Percentiles rank a stretch among this genome's conserved stretches.
These are phyloP conservation scores for Mycena galericulata DNA, from an alignment of 768 basidiomycete genomes.

Conservation along the genomic window DNA sequence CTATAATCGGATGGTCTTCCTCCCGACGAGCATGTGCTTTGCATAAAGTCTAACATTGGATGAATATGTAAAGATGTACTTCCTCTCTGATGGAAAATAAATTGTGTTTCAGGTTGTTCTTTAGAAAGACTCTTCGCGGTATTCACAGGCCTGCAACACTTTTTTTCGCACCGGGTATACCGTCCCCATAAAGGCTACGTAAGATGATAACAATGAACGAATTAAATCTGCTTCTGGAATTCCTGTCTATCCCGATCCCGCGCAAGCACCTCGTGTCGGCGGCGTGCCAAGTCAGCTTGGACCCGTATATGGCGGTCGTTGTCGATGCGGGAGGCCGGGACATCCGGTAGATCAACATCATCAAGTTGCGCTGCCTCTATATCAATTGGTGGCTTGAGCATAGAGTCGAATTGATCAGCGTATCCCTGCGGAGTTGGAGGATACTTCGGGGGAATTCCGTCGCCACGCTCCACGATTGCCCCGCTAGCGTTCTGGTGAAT, in stretches of 20 bases:
- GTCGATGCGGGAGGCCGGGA: background rate
- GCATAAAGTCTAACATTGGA: no score
- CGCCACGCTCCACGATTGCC: background rate
- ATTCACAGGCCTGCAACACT: no score
- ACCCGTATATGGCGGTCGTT: background rate
- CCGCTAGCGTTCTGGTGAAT: conserved; percentile 1
- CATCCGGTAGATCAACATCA: background rate
- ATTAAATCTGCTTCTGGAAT: conserved; percentile 18
- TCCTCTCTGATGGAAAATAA: no score
- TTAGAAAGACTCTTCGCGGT: no score
- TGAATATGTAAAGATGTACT: no score
- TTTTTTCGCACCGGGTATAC: no score
- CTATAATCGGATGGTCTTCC: no score
- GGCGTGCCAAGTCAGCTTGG: conserved; percentile 9
- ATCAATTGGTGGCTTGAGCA: background rate
- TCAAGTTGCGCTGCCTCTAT: background rate
- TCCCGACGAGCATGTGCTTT: no score
- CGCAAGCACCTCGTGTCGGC: background rate
- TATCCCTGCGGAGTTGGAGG: background rate
- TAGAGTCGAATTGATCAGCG: background rate
- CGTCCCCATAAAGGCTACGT: no score
- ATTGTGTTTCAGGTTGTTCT: no score
- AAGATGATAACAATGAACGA: no score
- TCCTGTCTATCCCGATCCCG: conserved; percentile 14
- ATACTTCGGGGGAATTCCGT: background rate